These are phyloP conservation scores for Ramaria rubella DNA, from an alignment of 768 basidiomycete species.

Conservation along the genomic window DNA sequence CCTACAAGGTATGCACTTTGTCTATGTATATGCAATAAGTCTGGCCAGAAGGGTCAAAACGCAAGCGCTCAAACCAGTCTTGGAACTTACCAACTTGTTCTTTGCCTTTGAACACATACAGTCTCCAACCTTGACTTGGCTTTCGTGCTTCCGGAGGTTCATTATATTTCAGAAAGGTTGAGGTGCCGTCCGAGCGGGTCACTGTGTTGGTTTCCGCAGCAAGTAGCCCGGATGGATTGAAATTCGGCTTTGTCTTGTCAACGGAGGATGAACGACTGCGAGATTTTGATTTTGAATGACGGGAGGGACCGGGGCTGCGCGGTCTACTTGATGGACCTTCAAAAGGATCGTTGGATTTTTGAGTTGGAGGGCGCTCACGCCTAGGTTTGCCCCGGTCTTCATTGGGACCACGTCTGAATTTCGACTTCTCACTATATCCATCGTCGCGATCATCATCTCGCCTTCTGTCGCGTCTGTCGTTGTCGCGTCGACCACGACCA, in stretches of 20 bases:
- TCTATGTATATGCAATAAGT: constrained; percentile 83
- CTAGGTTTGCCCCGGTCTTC: constrained; percentile 1
- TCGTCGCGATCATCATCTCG: constrained; percentile 11
- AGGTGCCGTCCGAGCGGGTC: constrained; percentile 60
- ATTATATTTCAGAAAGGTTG: constrained; percentile 91
- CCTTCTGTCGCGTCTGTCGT: constrained; percentile 9
- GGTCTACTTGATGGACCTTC: neutral
- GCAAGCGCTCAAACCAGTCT: neutral
- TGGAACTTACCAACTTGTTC: constrained; percentile 77
- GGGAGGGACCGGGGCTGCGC: constrained; percentile 20
- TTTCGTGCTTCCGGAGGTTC: constrained; percentile 98
- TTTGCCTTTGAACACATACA: constrained; percentile 95
- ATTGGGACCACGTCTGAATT: constrained; percentile 7
- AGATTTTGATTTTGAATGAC: constrained; percentile 36
- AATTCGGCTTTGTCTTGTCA: constrained; percentile 79
- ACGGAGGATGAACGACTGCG: constrained; percentile 29
- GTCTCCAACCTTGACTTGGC: constrained; percentile 80
- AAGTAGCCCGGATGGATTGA: constrained; percentile 78
- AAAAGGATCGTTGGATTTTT: neutral
- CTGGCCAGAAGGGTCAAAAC: constrained; percentile 32
- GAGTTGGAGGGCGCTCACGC: neutral
- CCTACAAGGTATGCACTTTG: constrained; percentile 96
- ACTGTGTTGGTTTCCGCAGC: constrained; percentile 96
- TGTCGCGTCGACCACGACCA: constrained; percentile 11
- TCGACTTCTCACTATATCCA: neutral